Evolutionary conservation across 106 monocot genomes (phyloP).

Genomic region (Cymbidium sinense): DNA sequence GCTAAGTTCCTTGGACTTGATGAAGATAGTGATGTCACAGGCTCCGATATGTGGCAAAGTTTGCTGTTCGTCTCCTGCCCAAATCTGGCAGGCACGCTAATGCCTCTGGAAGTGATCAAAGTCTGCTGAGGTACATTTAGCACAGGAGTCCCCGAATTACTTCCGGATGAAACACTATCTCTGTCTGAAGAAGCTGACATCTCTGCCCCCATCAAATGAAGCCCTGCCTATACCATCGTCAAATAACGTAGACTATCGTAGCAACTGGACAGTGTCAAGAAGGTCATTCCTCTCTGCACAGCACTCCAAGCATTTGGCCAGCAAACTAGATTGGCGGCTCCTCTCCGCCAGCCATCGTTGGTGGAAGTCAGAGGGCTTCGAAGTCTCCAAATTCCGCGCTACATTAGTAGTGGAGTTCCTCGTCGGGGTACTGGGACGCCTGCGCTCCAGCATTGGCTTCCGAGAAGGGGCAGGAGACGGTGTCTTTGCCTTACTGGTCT

Average conservation of each 20-base stretch:
- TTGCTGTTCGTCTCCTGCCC: slow-evolving; percentile 70
- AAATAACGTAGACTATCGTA: slow-evolving; percentile 50
- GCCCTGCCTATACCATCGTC: slow-evolving; percentile 33
- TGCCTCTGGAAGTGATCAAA: slow-evolving; percentile 28
- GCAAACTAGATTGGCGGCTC: slow-evolving; percentile 25
- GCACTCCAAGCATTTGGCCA: slow-evolving; percentile 46
- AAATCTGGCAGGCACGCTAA: slow-evolving; percentile 64
- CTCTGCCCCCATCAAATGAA: slow-evolving; percentile 44
- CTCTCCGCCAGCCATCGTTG: slow-evolving; percentile 53
- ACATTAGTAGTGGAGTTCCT: slow-evolving; percentile 9
- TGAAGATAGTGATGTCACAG: slow-evolving; percentile 19
- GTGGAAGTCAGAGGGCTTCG: slow-evolving; percentile 26
- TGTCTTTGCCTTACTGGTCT: slow-evolving; percentile 52
- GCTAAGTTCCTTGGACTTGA: slow-evolving; percentile 12
- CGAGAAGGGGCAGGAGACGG: slow-evolving; percentile 17
- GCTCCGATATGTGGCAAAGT: slow-evolving; percentile 46
- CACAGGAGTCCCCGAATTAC: slow-evolving; percentile 64
- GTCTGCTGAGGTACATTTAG: slow-evolving; percentile 12
- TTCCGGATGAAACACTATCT: slow-evolving; percentile 84
- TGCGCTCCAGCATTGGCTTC: slow-evolving; percentile 25
- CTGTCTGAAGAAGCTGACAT: slow-evolving; percentile 62
- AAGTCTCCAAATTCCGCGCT: slow-evolving; percentile 33
- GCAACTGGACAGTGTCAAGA: slow-evolving; percentile 39
- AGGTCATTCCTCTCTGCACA: slow-evolving; percentile 37
- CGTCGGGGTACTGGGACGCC: slow-evolving; percentile 19